Evolutionary conservation across 495 filamentous ascomycete genomes (phyloP).

Genomic region (Hyaloscypha finlandica): DNA sequence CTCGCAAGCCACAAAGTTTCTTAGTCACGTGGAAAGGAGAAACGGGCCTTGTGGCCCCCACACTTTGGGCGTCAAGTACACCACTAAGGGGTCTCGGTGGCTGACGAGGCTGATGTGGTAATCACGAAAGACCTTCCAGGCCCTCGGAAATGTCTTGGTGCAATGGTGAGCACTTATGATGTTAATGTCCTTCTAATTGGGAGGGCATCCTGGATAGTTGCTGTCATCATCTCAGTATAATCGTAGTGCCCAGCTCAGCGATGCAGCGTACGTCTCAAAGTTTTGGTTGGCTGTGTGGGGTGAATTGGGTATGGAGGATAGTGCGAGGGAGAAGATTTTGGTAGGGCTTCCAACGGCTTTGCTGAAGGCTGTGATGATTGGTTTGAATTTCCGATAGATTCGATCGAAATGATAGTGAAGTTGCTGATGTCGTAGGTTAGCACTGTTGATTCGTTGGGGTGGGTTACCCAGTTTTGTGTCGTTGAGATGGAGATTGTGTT

Average conservation of each 20-base stretch:
- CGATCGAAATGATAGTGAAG: neutral
- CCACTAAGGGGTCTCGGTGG: too few species aligned
- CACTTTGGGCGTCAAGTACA: too few species aligned
- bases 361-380: neutral
- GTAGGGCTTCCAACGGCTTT: neutral
- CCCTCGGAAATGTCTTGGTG: too few species aligned
- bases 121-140: too few species aligned
- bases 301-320: neutral
- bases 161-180: too few species aligned
- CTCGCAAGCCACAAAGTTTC: too few species aligned
- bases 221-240: neutral
- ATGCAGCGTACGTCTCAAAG: neutral
- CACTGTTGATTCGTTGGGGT: neutral
- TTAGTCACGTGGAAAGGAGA: too few species aligned
- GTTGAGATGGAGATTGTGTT: neutral
- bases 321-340: neutral
- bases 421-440: neutral
- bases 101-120: too few species aligned
- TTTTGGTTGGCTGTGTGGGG: neutral
- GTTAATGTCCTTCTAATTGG: too few species aligned
- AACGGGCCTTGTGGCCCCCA: too few species aligned
- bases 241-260: neutral
- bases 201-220: neutral
- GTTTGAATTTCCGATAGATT: neutral
- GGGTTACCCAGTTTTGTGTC: neutral